Evolutionary conservation across 306 rosid species (phyloP), one percentile per base, ranked within the genome.

Genomic region (Cicer arietinum): DNA sequence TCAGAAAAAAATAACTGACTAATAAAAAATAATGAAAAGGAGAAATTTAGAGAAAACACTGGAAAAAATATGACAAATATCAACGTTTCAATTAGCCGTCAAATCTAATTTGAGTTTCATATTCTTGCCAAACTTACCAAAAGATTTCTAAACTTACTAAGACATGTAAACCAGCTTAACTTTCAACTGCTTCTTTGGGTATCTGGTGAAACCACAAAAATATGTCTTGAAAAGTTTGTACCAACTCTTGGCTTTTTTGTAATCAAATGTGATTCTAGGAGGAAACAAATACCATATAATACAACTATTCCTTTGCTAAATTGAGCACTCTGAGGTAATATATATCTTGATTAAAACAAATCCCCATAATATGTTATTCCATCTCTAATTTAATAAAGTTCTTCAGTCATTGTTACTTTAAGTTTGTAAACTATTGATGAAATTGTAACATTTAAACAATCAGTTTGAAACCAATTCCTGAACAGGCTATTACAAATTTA

Each of bases 161-260:
- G 71, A 54, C 17, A 16, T 56, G 69, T 67, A n/a, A 43, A 56
- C 67, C 7, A 61, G 35, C 46, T 51, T 65, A 71, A 54, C 37
- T 65, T 37, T 76, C 76, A 18, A 53, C 62, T 81, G 72, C 67
- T 47, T 61, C 43, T 62, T 71, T 61, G 58, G 73, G 48, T 62
- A 22, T 69, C 72, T 1, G 42, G 30, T 62, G 42, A 62, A 79
- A 63, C 46, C 60, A 18, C 30, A 22, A 77, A 58, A 39, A 52
- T 64, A 71, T 25, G 42, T 52, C 18, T 54, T 65, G 4, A 64
- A 54, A 53, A 44, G 53, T 59, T 14, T 22, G 58, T 40, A 50
- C 50, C 53, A 69, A 30, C 60, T 68, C 68, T 12, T 75, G 60
- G 54, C 16, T 47, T 64, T 8, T 16, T 43, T 37, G 42, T 59